Evolutionary conservation across 805 yeast genomes (phyloP), one percentile per base, ranked within the genome.

Genomic region (Priceomyces carsonii): DNA sequence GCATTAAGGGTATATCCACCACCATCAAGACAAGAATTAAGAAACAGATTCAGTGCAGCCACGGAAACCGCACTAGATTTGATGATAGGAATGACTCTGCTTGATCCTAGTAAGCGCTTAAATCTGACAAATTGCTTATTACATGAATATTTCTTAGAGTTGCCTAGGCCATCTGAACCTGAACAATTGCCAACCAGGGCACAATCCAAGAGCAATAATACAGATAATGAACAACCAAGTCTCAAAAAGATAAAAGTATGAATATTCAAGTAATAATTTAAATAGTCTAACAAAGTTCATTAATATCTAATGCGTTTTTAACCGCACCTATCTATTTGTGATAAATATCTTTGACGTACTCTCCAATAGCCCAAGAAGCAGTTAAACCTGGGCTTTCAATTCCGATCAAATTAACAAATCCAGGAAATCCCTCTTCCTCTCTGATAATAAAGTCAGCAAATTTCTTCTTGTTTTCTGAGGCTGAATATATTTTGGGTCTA

Each of bases 321-420:
- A n/a, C n/a, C n/a, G n/a, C 15, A 19, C 18, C 29, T 22, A 10
- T 23, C 41, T 36, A 44, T 18, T 39, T 40, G 35, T 51, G 50
- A 35, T 51, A 63, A 3, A 64, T 46, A 16, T 55, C 51, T 22
- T 49, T 44, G 6, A 89, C 95, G 48, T 84, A 72, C 50, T 82
- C 84, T 0, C 80, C 96, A 39, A 89, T 87, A 0, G 91, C 95
- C 79, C 86, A 66, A 3, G 89, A 68, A 0, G 93, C 62, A 2
- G 97, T 89, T 39, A 89, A 66, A 0, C 96, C 96, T 0, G 97
- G 97, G 50, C 93, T 83, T 55, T 89, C 97, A 9, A 89, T 88
- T 1, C 91, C 95, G 27, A 88, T 51, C 35, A 86, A 63, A 45
- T 86, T 89, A 18, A 88, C 73, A 50, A 87, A 89, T 1, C 95